Percentiles rank a stretch among this genome's conserved stretches.
phyloP scores from a whole-genome alignment of 768 basidiomycete species.

The Rossbeevera mucosa region DNA sequence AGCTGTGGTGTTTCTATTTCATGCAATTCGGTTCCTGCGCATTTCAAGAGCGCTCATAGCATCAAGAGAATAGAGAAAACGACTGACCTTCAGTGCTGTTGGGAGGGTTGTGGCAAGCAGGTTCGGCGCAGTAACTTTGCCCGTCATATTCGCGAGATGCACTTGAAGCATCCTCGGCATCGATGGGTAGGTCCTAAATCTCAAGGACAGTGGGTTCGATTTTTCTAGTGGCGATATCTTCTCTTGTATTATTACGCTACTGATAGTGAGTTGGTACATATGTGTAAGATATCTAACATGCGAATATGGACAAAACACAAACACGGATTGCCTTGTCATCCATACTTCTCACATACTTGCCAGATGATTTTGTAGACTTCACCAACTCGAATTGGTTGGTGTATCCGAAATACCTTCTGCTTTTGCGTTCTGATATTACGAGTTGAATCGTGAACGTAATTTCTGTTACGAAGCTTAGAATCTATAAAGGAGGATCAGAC shows the following conservation, averaged over 20 bases:
- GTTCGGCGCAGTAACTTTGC: neutral
- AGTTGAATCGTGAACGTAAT: no score
- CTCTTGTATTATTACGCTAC: no score
- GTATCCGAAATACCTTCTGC: no score
- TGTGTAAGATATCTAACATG: neutral
- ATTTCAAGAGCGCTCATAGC: neutral
- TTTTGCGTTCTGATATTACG: no score
- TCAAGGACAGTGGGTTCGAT: neutral
- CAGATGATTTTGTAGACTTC: no score
- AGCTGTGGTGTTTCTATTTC: conserved; percentile 1
- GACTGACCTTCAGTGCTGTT: neutral
- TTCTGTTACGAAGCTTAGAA: no score
- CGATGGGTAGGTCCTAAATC: neutral
- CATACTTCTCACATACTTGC: no score
- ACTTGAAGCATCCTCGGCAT: conserved; percentile 2
- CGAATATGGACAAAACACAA: no score
- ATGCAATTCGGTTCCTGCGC: neutral
- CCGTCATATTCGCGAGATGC: conserved; percentile 4
- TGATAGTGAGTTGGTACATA: neutral
- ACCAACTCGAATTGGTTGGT: no score
- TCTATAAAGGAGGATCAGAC: no score
- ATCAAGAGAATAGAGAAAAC: neutral
- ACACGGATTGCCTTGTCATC: no score
- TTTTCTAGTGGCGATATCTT: neutral
- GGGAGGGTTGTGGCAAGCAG: neutral